phyloP scores from a whole-genome alignment of 306 rosid species.

The Prunus mira region DNA sequence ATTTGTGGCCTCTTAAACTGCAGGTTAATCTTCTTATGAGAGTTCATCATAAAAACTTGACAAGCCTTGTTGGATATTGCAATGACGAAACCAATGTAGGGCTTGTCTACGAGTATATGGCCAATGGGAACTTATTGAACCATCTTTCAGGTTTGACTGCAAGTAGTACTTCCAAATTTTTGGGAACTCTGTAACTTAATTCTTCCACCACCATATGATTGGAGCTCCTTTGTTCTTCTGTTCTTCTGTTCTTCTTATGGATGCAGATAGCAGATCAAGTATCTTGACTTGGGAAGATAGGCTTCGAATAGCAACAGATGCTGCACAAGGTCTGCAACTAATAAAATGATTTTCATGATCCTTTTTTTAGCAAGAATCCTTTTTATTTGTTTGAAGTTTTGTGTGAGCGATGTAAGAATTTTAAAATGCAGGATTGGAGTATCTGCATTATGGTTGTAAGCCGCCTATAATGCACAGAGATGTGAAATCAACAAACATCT shows the following conservation, averaged over 20 bases:
- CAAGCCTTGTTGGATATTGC: conserved; percentile 28
- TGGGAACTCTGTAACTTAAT: too few species aligned
- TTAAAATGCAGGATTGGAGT: conserved; percentile 4
- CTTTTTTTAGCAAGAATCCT: too few species aligned
- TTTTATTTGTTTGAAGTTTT: too few species aligned
- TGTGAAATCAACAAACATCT: conserved; percentile 30
- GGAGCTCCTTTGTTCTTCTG: too few species aligned
- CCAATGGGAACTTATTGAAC: conserved; percentile 19
- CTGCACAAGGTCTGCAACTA: conserved; percentile 16
- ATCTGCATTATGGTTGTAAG: conserved; percentile 36
- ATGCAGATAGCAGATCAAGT: neutral
- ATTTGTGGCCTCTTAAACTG: neutral
- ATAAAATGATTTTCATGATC: too few species aligned
- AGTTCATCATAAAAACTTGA: conserved; percentile 40
- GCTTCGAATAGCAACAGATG: conserved; percentile 17
- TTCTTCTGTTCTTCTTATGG: neutral
- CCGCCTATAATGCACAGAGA: conserved; percentile 42
- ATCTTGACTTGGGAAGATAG: conserved; percentile 17
- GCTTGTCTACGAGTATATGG: conserved; percentile 34
- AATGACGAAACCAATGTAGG: conserved; percentile 16
- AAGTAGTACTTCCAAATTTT: neutral
- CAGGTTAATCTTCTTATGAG: conserved; percentile 28
- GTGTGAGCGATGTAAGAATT: neutral
- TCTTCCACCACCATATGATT: too few species aligned
- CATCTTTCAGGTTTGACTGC: conserved; percentile 9